Evolutionary conservation across 495 filamentous ascomycete species (phyloP).

Genomic region (Cryomyces antarcticus): DNA sequence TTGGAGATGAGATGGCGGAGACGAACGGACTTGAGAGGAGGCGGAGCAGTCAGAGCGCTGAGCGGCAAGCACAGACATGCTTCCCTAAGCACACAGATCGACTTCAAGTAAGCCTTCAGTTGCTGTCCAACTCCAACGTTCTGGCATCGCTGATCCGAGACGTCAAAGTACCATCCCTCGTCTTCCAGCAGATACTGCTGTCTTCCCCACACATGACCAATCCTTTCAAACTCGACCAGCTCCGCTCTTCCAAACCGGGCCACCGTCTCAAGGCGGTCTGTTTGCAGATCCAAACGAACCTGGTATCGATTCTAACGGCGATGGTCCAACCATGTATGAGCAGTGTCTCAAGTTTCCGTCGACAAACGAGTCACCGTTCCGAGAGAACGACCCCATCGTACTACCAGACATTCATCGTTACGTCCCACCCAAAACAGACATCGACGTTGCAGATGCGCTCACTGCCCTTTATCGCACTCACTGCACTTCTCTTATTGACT

Average conservation of each 20-base stretch:
- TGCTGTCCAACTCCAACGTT: too few relatives aligned
- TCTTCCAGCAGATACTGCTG: constrained; percentile 40
- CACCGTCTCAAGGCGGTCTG: constrained; percentile 12
- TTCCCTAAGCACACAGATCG: constrained; percentile 18
- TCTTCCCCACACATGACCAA: constrained; percentile 31
- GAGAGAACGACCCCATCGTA: constrained; percentile 39
- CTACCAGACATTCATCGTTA: constrained; percentile 63
- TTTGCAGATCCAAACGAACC: constrained; percentile 17
- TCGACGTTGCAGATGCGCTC: constrained; percentile 61
- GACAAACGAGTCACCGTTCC: constrained; percentile 22
- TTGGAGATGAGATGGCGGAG: constrained; percentile 21
- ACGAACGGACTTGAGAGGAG: background rate
- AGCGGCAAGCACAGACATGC: background rate
- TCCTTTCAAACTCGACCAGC: constrained; percentile 6
- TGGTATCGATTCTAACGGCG: constrained; percentile 5
- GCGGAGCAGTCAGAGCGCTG: background rate
- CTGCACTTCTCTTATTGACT: constrained; percentile 85
- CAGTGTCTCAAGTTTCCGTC: constrained; percentile 47
- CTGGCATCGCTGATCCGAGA: too few relatives aligned
- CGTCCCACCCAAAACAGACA: constrained; percentile 55
- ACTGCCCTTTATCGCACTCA: constrained; percentile 78
- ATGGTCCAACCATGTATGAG: constrained; percentile 15
- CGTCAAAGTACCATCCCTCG: constrained; percentile 17
- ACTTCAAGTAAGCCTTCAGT: constrained; percentile 17
- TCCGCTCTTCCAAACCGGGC: background rate